phyloP scores from a whole-genome alignment of 2,329 filamentous ascomycete species.

The Curvularia lunata region DNA sequence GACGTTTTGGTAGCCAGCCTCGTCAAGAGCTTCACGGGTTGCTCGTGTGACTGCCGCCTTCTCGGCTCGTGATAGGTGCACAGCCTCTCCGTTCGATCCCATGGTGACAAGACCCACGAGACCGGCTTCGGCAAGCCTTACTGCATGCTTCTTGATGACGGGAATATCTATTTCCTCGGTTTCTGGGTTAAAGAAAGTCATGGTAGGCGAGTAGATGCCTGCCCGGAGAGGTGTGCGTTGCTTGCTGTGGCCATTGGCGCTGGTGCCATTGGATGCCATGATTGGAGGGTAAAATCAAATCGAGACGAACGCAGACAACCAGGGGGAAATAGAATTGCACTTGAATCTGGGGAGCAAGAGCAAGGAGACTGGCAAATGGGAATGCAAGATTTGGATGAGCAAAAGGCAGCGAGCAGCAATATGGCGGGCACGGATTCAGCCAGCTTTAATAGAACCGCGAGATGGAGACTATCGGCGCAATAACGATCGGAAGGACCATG shows the following conservation, averaged over 20 bases:
- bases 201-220: slow-evolving; percentile 86
- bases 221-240: slow-evolving; percentile 69
- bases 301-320: slow-evolving; percentile 2
- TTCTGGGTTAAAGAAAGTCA: slow-evolving; percentile 86
- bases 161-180: slow-evolving; percentile 86
- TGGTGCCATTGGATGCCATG: slow-evolving; percentile 43
- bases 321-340: neutral
- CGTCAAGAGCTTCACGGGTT: slow-evolving; percentile 81
- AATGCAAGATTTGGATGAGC: slow-evolving; percentile 20
- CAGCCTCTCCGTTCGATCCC: slow-evolving; percentile 90
- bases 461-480: slow-evolving; percentile 43
- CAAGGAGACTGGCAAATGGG: slow-evolving; percentile 2
- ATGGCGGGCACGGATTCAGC: slow-evolving; percentile 33
- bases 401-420: slow-evolving; percentile 24
- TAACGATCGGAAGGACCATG: slow-evolving; percentile 38
- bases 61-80: slow-evolving; percentile 80
- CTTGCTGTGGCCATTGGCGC: slow-evolving; percentile 45
- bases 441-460: slow-evolving; percentile 50
- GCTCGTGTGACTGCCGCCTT: slow-evolving; percentile 76
- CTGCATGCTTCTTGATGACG: slow-evolving; percentile 79
- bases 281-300: slow-evolving; percentile 16
- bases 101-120: slow-evolving; percentile 83
- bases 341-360: neutral
- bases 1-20: slow-evolving; percentile 75
- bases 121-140: slow-evolving; percentile 76